phyloP scores from a whole-genome alignment of 192 early-diverging fungal genomes.

The Gaertneriomyces semiglobifer region DNA sequence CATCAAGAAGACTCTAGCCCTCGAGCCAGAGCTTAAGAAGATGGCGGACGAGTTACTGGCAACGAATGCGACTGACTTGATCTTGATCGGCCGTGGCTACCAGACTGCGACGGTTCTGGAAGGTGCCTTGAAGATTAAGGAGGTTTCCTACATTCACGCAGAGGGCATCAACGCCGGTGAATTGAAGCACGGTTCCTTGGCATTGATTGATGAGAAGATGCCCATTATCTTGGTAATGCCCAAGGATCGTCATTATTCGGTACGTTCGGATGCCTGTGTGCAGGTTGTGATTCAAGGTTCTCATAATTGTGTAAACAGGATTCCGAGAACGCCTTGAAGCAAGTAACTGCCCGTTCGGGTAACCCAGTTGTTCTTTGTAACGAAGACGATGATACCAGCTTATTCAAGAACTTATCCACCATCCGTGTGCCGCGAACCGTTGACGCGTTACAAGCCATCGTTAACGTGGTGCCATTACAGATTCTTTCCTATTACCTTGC shows the following conservation, averaged over 20 bases:
- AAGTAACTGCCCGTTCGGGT: constrained; percentile 57
- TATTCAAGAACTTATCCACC: constrained; percentile 32
- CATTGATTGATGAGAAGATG: constrained; percentile 56
- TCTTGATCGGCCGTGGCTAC: constrained; percentile 58
- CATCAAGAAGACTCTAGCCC: constrained; percentile 52
- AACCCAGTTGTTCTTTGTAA: constrained; percentile 52
- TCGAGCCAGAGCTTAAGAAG: constrained; percentile 48
- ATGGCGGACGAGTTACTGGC: constrained; percentile 35
- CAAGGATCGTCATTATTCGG: constrained; percentile 90
- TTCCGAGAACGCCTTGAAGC: constrained; percentile 56
- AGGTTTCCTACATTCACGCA: constrained; percentile 60
- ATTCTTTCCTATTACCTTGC: constrained; percentile 59
- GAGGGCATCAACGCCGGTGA: constrained; percentile 64
- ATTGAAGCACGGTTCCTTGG: constrained; percentile 61
- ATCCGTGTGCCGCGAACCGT: constrained; percentile 55
- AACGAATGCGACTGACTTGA: constrained; percentile 43
- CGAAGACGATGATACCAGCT: constrained; percentile 39
- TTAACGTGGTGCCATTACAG: constrained; percentile 60
- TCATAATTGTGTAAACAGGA: constrained; percentile 47
- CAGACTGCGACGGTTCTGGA: constrained; percentile 59
- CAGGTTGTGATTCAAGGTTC: constrained; percentile 33
- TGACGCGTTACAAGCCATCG: constrained; percentile 57
- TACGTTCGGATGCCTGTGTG: constrained; percentile 26
- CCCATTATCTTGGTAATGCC: constrained; percentile 94
- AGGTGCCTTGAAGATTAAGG: constrained; percentile 63